Conservation (phyloP, 1,284 basidiomycete genomes). For the Paramarasmius palmivorus region DNA sequence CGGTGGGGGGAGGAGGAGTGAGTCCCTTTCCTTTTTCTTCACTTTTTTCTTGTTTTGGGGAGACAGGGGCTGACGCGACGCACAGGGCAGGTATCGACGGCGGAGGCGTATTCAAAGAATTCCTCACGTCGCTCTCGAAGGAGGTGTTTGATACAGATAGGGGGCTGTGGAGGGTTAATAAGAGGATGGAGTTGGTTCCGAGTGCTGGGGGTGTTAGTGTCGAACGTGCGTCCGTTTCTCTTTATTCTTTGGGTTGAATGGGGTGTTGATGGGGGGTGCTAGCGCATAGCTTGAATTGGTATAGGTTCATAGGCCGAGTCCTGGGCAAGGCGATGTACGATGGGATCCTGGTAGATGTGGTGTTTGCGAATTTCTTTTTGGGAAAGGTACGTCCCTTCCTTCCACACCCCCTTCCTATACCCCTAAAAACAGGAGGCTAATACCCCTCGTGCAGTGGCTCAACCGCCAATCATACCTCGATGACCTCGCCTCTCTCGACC, state of each 20-base stretch:
- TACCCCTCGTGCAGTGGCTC: slow-evolving; percentile 80
- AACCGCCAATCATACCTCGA: slow-evolving; percentile 82
- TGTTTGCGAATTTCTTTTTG: slow-evolving; percentile 95
- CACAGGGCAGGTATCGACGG: slow-evolving; percentile 88
- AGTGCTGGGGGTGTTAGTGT: slow-evolving; percentile 90
- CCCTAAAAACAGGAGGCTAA: too few species aligned
- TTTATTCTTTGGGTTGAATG: background rate
- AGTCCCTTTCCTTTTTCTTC: slow-evolving; percentile 29
- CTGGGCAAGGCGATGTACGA: slow-evolving; percentile 97
- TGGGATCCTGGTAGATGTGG: slow-evolving; percentile 94
- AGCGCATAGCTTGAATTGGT: slow-evolving; percentile 91
- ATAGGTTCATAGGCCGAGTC: slow-evolving; percentile 90
- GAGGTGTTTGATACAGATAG: slow-evolving; percentile 95
- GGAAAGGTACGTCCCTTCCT: slow-evolving; percentile 62
- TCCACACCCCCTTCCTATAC: too few species aligned
- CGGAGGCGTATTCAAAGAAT: slow-evolving; percentile 98
- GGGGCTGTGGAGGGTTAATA: slow-evolving; percentile 90
- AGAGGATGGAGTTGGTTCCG: slow-evolving; percentile 92
- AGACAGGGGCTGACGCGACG: slow-evolving; percentile 9
- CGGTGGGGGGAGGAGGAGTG: slow-evolving; percentile 85
- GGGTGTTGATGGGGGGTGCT: slow-evolving; percentile 10
- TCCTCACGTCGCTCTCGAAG: slow-evolving; percentile 87
- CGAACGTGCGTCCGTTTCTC: slow-evolving; percentile 56
- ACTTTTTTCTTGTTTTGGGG: slow-evolving; percentile 9
- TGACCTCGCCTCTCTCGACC: slow-evolving; percentile 89